phyloP scores from a whole-genome alignment of 2,329 filamentous ascomycete species.

The Cryphonectria radicalis region DNA sequence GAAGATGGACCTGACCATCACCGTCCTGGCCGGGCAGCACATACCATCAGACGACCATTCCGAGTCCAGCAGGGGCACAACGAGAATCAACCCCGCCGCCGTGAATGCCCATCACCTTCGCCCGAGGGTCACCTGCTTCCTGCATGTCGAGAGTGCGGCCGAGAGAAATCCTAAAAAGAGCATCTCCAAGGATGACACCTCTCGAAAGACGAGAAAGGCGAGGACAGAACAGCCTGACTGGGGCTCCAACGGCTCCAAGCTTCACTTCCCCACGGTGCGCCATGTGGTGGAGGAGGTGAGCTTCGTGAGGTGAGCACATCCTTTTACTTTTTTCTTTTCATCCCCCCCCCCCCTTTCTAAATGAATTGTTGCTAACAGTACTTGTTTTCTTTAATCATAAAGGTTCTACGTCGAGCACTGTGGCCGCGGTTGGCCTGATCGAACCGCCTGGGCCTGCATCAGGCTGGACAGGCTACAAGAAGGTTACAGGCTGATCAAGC shows the following conservation, averaged over 20 bases:
- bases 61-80: slow-evolving; percentile 36
- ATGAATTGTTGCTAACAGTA: background rate
- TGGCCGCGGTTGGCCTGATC: slow-evolving; percentile 42
- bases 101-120: slow-evolving; percentile 61
- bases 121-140: slow-evolving; percentile 76
- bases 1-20: slow-evolving; percentile 70
- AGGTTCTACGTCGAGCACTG: slow-evolving; percentile 61
- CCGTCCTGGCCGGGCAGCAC: slow-evolving; percentile 75
- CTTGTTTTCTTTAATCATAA: slow-evolving; percentile 1
- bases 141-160: slow-evolving; percentile 72
- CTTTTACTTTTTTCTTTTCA: background rate
- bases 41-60: slow-evolving; percentile 54
- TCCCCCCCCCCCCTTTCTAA: background rate
- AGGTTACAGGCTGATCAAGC: slow-evolving; percentile 58
- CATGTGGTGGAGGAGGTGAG: slow-evolving; percentile 70
- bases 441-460: slow-evolving; percentile 62
- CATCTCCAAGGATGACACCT: slow-evolving; percentile 34
- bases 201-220: slow-evolving; percentile 53
- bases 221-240: slow-evolving; percentile 69
- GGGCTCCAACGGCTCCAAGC: slow-evolving; percentile 48
- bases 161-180: slow-evolving; percentile 40
- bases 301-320: slow-evolving; percentile 64
- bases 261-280: slow-evolving; percentile 62
- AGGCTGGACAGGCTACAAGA: slow-evolving; percentile 59
- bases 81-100: slow-evolving; percentile 41